Percentiles rank a stretch among this genome's conserved stretches.
Conservation (phyloP, 306 rosid genomes). For the Vigna hirtella region DNA sequence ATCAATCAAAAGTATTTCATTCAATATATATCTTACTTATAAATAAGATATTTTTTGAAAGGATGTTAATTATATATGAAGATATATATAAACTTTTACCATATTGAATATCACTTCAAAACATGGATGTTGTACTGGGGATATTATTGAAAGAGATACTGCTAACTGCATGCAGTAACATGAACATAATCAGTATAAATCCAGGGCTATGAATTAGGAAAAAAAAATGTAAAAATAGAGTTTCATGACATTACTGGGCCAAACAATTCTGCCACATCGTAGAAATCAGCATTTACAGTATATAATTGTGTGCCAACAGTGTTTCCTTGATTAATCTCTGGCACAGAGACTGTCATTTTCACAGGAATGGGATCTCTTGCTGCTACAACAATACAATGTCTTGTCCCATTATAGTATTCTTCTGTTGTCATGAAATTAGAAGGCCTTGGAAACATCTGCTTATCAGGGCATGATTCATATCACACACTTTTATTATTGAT, state of each 20-base stretch:
- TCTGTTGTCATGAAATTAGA: neutral
- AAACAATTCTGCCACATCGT: conserved; percentile 18
- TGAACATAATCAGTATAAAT: conserved; percentile 6
- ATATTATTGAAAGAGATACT: conserved; percentile 34
- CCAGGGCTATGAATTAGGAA: neutral
- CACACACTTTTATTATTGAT: neutral
- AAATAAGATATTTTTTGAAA: neutral
- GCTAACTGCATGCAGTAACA: conserved; percentile 29
- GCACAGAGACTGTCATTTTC: conserved; percentile 11
- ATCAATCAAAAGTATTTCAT: too few relatives aligned
- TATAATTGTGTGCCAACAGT: neutral
- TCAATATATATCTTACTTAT: too few relatives aligned
- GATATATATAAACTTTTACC: conserved; percentile 24
- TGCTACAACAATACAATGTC: conserved; percentile 44
- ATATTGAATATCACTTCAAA: conserved; percentile 14
- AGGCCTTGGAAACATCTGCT: conserved; percentile 43
- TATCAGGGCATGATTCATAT: neutral
- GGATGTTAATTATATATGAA: neutral
- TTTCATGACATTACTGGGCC: neutral
- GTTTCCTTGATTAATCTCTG: conserved; percentile 10
- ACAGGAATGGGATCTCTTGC: conserved; percentile 4
- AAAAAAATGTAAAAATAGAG: neutral
- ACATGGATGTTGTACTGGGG: conserved; percentile 29
- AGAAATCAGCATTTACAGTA: neutral
- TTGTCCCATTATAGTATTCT: conserved; percentile 32